phyloP scores from a whole-genome alignment of 2,329 filamentous ascomycete genomes.

The Drechslerella dactyloides region DNA sequence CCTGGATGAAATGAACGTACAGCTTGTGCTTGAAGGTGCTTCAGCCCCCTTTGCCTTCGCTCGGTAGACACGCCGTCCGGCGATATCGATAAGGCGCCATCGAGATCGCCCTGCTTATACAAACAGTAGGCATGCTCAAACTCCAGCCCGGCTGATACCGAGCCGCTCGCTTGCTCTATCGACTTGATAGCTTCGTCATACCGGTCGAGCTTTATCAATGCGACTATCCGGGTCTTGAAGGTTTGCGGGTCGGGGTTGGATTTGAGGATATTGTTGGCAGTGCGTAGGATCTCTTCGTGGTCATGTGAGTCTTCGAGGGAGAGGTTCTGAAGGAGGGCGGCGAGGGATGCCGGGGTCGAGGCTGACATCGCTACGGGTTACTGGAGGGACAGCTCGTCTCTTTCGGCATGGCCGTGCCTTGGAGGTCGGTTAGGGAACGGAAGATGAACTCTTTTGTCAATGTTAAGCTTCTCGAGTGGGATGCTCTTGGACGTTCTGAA shows the following conservation, averaged over 20 bases:
- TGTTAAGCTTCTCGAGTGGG: neutral
- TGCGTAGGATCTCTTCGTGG: slow-evolving; percentile 74
- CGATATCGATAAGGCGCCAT: slow-evolving; percentile 66
- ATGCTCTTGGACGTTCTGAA: neutral
- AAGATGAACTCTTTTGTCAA: neutral
- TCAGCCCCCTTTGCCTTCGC: slow-evolving; percentile 58
- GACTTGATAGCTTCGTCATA: slow-evolving; percentile 77
- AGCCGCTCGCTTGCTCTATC: slow-evolving; percentile 67
- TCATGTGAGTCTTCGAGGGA: slow-evolving; percentile 60
- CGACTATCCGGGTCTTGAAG: slow-evolving; percentile 73
- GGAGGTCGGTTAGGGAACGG: neutral
- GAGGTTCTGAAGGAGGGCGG: slow-evolving; percentile 53
- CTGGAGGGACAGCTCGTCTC: neutral
- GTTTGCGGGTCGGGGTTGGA: slow-evolving; percentile 68
- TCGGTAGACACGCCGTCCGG: slow-evolving; percentile 51
- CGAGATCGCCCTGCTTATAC: slow-evolving; percentile 76
- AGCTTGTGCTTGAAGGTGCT: slow-evolving; percentile 64
- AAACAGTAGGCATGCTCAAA: slow-evolving; percentile 82
- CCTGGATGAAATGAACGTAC: slow-evolving; percentile 54
- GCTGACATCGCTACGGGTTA: slow-evolving; percentile 41
- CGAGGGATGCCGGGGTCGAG: slow-evolving; percentile 53
- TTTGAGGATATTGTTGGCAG: slow-evolving; percentile 68
- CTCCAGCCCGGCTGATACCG: slow-evolving; percentile 67
- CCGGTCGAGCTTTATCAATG: slow-evolving; percentile 80
- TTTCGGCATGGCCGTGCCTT: slow-evolving; percentile 13